phyloP scores from a whole-genome alignment of 2,329 filamentous ascomycete genomes.

The Pseudopyrenochaeta lycopersici region DNA sequence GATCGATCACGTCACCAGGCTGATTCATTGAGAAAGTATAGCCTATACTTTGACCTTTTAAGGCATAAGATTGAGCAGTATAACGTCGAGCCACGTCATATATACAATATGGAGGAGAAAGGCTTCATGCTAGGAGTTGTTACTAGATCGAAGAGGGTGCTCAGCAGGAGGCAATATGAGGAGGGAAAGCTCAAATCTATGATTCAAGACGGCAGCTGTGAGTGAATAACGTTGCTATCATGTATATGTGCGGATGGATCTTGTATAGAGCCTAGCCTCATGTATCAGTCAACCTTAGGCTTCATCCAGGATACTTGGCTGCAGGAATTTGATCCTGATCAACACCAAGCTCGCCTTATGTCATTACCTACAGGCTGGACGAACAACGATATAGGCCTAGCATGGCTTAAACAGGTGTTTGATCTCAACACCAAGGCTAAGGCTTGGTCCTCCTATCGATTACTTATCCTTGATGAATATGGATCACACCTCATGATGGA shows the following conservation, averaged over 20 bases:
- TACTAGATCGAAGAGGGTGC: slow-evolving; percentile 10
- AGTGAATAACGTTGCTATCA: slow-evolving; percentile 12
- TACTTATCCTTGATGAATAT: slow-evolving; percentile 12
- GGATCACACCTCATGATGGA: slow-evolving; percentile 4
- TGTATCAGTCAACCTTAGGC: neutral
- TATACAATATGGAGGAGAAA: slow-evolving; percentile 21
- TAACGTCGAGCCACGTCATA: slow-evolving; percentile 6
- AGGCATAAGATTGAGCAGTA: slow-evolving; percentile 14
- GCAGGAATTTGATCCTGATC: slow-evolving; percentile 2
- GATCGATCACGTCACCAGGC: neutral
- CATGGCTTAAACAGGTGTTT: slow-evolving; percentile 22
- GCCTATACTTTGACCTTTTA: slow-evolving; percentile 12
- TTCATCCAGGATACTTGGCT: neutral
- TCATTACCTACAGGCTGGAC: slow-evolving; percentile 10
- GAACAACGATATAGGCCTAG: slow-evolving; percentile 17
- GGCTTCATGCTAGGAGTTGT: slow-evolving; percentile 9
- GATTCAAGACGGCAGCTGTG: slow-evolving; percentile 6
- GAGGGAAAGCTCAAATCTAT: neutral
- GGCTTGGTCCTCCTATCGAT: neutral
- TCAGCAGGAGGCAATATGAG: neutral
- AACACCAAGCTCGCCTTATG: neutral
- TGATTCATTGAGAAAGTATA: neutral
- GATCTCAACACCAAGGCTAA: slow-evolving; percentile 5
- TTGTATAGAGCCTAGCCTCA: slow-evolving; percentile 6
- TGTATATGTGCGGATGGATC: slow-evolving; percentile 18